phyloP scores from a whole-genome alignment of 176 grass and related monocot genomes.

The Tuctoria greenei region DNA sequence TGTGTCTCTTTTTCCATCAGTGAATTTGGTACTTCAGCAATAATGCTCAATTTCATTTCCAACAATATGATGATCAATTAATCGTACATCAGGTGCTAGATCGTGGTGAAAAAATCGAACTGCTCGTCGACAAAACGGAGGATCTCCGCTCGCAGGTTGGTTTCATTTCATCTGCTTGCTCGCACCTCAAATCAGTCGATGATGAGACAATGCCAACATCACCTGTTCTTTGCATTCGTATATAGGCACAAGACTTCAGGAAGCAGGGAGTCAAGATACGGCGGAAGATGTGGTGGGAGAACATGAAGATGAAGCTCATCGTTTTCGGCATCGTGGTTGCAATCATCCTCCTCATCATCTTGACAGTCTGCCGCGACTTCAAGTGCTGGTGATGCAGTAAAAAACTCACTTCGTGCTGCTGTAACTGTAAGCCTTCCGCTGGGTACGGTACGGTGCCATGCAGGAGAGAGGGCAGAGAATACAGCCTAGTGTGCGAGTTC shows the following conservation, averaged over 20 bases:
- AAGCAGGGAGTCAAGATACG: conserved; percentile 69
- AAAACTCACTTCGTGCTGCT: not conserved
- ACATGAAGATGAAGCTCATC: conserved; percentile 91
- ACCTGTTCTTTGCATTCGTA: not conserved
- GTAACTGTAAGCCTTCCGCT: conserved; percentile 11
- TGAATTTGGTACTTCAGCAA: not conserved
- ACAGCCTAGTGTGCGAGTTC: conserved; percentile 12
- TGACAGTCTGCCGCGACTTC: conserved; percentile 80
- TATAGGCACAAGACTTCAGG: conserved; percentile 87
- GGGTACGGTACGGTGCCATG: not conserved
- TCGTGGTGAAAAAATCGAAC: conserved; percentile 84
- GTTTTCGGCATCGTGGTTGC: conserved; percentile 69
- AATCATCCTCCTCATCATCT: conserved; percentile 66
- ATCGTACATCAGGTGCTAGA: conserved; percentile 58
- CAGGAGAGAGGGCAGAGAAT: not conserved
- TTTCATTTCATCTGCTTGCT: not conserved
- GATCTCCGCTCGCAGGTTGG: conserved; percentile 86
- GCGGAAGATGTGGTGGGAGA: conserved; percentile 86
- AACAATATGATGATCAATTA: not conserved
- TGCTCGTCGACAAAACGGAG: conserved; percentile 85
- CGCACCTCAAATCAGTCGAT: not conserved
- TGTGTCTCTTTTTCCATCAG: conserved; percentile 8
- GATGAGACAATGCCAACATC: not conserved
- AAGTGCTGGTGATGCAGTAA: conserved; percentile 56
- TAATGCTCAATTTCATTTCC: not conserved